A percentile compares a stretch with the other conserved stretches of the same genome.
Conservation (phyloP, 2,329 filamentous ascomycete species). For the Nannizziopsis barbatae region DNA sequence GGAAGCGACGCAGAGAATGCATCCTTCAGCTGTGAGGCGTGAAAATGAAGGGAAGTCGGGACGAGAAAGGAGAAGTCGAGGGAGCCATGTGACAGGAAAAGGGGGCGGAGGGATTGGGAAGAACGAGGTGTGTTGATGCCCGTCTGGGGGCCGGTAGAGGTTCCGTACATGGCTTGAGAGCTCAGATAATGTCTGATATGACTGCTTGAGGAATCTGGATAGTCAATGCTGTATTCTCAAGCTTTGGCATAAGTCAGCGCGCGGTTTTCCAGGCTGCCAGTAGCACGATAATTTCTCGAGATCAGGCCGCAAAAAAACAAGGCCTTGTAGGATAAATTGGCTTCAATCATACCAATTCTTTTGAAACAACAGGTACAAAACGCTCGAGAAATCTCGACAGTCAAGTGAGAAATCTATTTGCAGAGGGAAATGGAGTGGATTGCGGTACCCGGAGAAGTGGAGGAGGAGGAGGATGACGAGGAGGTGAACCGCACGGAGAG, state of each 20-base stretch:
- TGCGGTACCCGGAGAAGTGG: not conserved
- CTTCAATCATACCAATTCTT: conserved; percentile 4
- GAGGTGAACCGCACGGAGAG: not conserved
- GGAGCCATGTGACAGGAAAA: conserved; percentile 82
- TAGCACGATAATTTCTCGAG: not conserved
- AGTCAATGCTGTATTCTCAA: too few species aligned
- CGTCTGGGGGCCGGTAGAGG: conserved; percentile 72
- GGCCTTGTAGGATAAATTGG: not conserved
- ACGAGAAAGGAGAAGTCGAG: conserved; percentile 95
- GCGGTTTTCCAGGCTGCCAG: not conserved
- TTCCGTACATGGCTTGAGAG: conserved; percentile 64
- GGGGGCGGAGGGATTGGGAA: conserved; percentile 78
- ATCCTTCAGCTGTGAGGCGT: conserved; percentile 87
- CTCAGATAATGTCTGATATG: not conserved
- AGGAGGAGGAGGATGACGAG: not conserved
- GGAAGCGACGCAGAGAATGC: conserved; percentile 77
- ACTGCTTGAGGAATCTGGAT: too few species aligned
- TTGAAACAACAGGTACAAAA: not conserved
- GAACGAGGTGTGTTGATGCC: conserved; percentile 94
- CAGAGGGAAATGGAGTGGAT: not conserved
- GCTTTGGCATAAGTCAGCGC: not conserved
- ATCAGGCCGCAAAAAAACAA: too few species aligned
- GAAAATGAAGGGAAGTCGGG: conserved; percentile 90
- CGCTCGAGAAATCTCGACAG: not conserved
- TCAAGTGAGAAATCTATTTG: conserved; percentile 1